Base-by-base conservation (phyloP, 192 early-diverging fungal species). In the Gaertneriomyces semiglobifer region DNA sequence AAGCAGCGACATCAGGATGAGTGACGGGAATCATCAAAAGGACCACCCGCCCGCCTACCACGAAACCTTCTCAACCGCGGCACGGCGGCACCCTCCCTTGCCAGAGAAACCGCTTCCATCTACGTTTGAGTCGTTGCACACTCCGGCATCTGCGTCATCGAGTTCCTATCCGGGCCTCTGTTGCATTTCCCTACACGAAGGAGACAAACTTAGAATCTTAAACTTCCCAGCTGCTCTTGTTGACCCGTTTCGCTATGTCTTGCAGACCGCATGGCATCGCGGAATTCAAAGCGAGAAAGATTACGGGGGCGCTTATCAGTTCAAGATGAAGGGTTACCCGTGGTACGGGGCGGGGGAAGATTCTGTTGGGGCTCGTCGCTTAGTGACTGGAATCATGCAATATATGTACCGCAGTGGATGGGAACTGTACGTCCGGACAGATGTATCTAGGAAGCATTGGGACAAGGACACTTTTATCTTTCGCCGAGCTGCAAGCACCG, bases 391-490 rank as follows among this genome's bases (percentile, higher is more conserved):
- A 16, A 66, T 66, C 6, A 41, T 66, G n/a, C 25, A n/a, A n/a
- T 48, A 46, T 43, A 57, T 66, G 53, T 33, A 46, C 12, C 41
- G n/a, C 19, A 44, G 39, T 41, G 65, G 65, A 12, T 66, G 65
- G 65, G 18, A 9, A 7, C 56, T 66, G 41, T 2, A 44, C 20
- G 3, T 56, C 1, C 0, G n/a, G 6, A 20, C 65, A 6, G 65
- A 66, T 46, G 11, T 66, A n/a, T 42, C 33, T 25, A 58, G 9
- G 14, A 66, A 66, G 55, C n/a, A 16, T 7, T 56, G 10, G 19
- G 54, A 66, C 44, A 66, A 66, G 45, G 65, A 66, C 44, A 53
- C 56, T 0, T 57, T 39, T 53, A 45, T 57, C 20, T 66, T 66
- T 43, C 40, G 45, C 16, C 65, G 5, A 2, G 0, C 8, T 12